A percentile compares a stretch with the other conserved stretches of the same genome.
phyloP scores from a whole-genome alignment of 805 yeast genomes.

The Tetrapisispora taiwanensis region DNA sequence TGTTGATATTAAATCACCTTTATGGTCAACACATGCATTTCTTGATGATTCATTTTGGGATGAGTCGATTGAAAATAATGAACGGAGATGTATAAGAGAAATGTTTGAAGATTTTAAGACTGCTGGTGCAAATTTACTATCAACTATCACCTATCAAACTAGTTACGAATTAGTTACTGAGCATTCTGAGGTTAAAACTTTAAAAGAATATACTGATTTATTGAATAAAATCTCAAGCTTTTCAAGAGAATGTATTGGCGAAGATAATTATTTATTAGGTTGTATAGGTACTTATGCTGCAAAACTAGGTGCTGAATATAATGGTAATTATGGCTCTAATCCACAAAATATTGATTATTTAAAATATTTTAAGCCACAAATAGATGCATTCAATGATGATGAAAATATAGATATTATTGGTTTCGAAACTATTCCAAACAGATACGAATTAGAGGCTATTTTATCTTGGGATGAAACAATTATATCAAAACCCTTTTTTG shows the following conservation, averaged over 20 bases:
- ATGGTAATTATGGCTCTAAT: conserved; percentile 46
- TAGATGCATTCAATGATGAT: conserved; percentile 41
- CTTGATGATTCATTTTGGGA: conserved; percentile 22
- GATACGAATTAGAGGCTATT: conserved; percentile 45
- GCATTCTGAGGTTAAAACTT: conserved; percentile 15
- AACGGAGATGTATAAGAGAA: conserved; percentile 35
- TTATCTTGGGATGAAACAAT: conserved; percentile 31
- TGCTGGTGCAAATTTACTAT: conserved; percentile 46
- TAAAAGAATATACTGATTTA: conserved; percentile 15
- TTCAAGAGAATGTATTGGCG: conserved; percentile 14
- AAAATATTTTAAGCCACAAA: conserved; percentile 25
- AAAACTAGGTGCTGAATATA: conserved; percentile 55
- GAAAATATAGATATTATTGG: conserved; percentile 46
- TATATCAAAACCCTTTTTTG: conserved; percentile 35
- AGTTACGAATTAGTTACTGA: conserved; percentile 34
- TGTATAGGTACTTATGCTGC: conserved; percentile 77
- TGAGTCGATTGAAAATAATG: conserved; percentile 9
- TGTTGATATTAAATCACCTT: conserved; percentile 34
- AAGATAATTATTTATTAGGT: conserved; percentile 31
- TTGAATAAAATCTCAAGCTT: conserved; percentile 16
- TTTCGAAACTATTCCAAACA: conserved; percentile 64
- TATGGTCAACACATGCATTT: conserved; percentile 56
- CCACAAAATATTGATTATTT: conserved; percentile 24
- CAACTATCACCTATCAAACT: conserved; percentile 54
- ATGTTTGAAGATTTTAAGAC: conserved; percentile 43